Evolutionary conservation across 108 stramenopile genomes (phyloP), one percentile per base, ranked within the genome.

Genomic region (Pseudonitzschia pungens): DNA sequence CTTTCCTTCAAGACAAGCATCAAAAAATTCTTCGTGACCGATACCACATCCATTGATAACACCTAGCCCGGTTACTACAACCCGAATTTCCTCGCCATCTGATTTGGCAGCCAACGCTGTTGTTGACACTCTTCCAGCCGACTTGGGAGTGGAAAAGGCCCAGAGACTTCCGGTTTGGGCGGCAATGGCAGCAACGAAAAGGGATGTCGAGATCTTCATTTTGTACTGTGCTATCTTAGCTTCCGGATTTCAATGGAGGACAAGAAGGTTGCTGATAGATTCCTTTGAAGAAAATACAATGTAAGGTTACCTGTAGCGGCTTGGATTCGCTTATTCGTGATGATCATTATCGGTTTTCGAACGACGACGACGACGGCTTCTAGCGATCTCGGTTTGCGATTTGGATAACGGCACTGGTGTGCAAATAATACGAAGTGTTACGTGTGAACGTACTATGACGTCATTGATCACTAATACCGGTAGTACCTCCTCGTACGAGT

Each of bases 21-120:
- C 73, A 76, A 96, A 90, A 84, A 96, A 96, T 51, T 83, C 73
- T 50, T 95, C 86, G 32, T 92, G 90, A 16, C 90, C 93, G 11
- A 89, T 86, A 40, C 97, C 97, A 72, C 95, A 93, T 33, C 96
- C 96, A 71, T 78, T 87, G 62, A 98, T 83, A 41, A 96, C 95
- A 43, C 96, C 97, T 12, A 97, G 76, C 45, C 97, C 97, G 53
- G 97, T 97, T 36, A 98, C 93, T 40, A 98, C 97, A 44, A 98
- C 96, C 24, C 92, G 84, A 55, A 73, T n/a, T 1, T 36, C 27
- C 29, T 62, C 60, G n/a, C n/a, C 60, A n/a, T 40, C n/a, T n/a
- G 52, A 48, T 71, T 74, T 67, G n/a, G 66, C 66, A 15, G 27
- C 45, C 45, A 50, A 41, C 50, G 48, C 66, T 16, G 66, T 48